A percentile compares a stretch with the other conserved stretches of the same genome.
Evolutionary conservation across 169 alveolate species (phyloP).

Genomic region (Blepharisma undulans): DNA sequence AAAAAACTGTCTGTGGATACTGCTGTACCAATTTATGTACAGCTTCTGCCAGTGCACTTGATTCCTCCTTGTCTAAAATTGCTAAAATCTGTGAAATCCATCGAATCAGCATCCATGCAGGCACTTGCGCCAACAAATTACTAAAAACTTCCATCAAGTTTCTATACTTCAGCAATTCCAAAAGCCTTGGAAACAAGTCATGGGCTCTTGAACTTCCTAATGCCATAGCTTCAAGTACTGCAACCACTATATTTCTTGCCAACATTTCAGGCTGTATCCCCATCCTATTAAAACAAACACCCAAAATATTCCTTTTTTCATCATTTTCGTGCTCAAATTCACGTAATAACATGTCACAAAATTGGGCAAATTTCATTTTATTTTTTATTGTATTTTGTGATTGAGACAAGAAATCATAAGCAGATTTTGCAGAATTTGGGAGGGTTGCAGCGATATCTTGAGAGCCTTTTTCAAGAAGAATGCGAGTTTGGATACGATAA

Average conservation of each 20-base stretch:
- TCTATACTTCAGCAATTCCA: constrained; percentile 72
- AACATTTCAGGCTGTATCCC: constrained; percentile 46
- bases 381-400: constrained; percentile 40
- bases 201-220: constrained; percentile 62
- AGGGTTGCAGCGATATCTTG: not conserved
- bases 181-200: constrained; percentile 78
- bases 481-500: not conserved
- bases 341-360: constrained; percentile 36
- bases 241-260: constrained; percentile 54
- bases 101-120: constrained; percentile 73
- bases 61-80: constrained; percentile 44
- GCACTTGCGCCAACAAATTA: constrained; percentile 41
- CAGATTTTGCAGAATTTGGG: constrained; percentile 1
- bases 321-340: constrained; percentile 33
- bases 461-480: not conserved
- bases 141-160: constrained; percentile 55
- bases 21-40: constrained; percentile 53
- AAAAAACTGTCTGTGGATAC: constrained; percentile 78
- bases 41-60: constrained; percentile 39
- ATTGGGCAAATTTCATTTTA: constrained; percentile 48
- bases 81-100: constrained; percentile 38
- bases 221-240: constrained; percentile 57
- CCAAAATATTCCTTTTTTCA: not conserved
- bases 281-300: constrained; percentile 9
- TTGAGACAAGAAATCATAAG: not conserved